Evolutionary conservation across 2,329 filamentous ascomycete species (phyloP).

Genomic region (Fusarium chlamydosporum): DNA sequence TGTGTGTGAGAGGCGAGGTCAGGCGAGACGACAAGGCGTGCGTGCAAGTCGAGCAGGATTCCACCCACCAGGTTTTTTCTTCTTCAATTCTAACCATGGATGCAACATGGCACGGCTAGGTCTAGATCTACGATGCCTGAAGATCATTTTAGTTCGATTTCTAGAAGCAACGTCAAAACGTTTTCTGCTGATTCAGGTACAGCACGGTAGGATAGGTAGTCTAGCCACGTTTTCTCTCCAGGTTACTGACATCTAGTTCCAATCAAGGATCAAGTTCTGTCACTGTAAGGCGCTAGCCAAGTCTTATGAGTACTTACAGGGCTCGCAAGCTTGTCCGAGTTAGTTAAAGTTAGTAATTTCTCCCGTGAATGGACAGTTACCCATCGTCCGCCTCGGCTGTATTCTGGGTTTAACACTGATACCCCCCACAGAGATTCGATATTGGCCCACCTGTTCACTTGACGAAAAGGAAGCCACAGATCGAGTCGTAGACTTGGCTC

Average conservation of each 20-base stretch:
- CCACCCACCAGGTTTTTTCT: slow-evolving; percentile 14
- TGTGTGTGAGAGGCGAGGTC: slow-evolving; percentile 11
- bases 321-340: slow-evolving; percentile 25
- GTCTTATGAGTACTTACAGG: background rate
- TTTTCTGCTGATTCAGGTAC: slow-evolving; percentile 4
- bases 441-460: slow-evolving; percentile 14
- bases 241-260: background rate
- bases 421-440: slow-evolving; percentile 13
- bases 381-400: slow-evolving; percentile 6
- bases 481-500: slow-evolving; percentile 16
- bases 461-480: slow-evolving; percentile 17
- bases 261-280: background rate
- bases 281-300: background rate
- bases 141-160: slow-evolving; percentile 26
- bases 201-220: slow-evolving; percentile 3
- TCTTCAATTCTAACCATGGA: background rate
- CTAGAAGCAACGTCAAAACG: slow-evolving; percentile 22
- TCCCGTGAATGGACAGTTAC: slow-evolving; percentile 2
- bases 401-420: background rate
- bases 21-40: slow-evolving; percentile 4
- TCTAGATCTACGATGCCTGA: slow-evolving; percentile 33
- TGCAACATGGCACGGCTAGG: slow-evolving; percentile 8
- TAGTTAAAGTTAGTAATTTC: slow-evolving; percentile 6
- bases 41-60: slow-evolving; percentile 3
- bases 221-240: slow-evolving; percentile 15